These are phyloP conservation scores for Mycena sanguinolenta DNA, from an alignment of 768 basidiomycete genomes.

Conservation along the genomic window DNA sequence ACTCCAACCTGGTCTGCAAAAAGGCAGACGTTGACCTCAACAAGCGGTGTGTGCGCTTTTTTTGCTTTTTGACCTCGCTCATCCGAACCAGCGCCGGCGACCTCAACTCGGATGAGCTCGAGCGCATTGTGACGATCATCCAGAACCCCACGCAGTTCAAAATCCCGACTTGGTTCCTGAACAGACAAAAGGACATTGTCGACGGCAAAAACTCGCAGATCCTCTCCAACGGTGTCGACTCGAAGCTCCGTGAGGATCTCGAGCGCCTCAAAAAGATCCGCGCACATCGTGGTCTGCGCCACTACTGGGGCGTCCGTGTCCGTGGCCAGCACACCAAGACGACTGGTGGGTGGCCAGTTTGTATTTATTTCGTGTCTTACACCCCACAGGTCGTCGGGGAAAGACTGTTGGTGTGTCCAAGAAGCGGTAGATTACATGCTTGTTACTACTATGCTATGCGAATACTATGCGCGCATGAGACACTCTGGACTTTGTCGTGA, in stretches of 20 bases:
- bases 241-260: conserved; percentile 97
- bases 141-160: conserved; percentile 99
- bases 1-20: conserved; percentile 99
- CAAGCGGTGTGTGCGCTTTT: conserved; percentile 84
- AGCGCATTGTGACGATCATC: conserved; percentile 98
- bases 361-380: conserved; percentile 1
- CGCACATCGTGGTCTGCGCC: conserved; percentile 93
- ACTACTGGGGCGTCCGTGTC: conserved; percentile 95
- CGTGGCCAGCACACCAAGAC: conserved; percentile 99
- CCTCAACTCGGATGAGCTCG: conserved; percentile 99
- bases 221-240: conserved; percentile 96
- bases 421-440: conserved; percentile 68
- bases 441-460: neutral
- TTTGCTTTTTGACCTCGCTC: neutral
- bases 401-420: conserved; percentile 98
- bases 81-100: conserved; percentile 87
- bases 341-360: conserved; percentile 72
- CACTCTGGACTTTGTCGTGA: neutral
- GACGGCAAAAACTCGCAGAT: conserved; percentile 98
- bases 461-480: conserved; percentile 6
- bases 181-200: conserved; percentile 98
- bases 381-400: conserved; percentile 83
- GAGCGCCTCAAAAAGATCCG: conserved; percentile 99
- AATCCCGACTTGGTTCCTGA: conserved; percentile 99
- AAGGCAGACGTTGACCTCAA: conserved; percentile 99